Evolutionary conservation across 139 green algal species (phyloP).

Genomic region (Micractinium conductrix): DNA sequence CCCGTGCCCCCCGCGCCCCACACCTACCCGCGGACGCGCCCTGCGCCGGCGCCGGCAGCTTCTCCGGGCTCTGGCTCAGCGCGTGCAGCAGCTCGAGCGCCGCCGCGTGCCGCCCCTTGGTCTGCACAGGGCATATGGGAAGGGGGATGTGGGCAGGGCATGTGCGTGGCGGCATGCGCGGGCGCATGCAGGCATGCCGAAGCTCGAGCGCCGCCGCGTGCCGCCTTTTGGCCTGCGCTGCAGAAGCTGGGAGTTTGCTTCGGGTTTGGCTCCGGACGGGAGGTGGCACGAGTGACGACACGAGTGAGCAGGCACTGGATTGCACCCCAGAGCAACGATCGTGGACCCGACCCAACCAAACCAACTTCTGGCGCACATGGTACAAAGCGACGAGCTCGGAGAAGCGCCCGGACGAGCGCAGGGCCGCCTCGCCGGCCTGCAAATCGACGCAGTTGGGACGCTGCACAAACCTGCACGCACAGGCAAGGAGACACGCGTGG

Average conservation of each 20-base stretch:
- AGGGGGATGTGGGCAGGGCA: background rate
- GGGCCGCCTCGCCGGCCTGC: constrained; percentile 56
- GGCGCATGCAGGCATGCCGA: background rate
- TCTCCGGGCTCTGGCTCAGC: constrained; percentile 60
- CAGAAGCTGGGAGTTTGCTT: too few relatives aligned
- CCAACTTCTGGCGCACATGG: too few relatives aligned
- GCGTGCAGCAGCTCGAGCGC: constrained; percentile 76
- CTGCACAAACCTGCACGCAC: constrained; percentile 63
- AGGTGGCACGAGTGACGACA: too few relatives aligned
- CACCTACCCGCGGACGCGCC: constrained; percentile 47
- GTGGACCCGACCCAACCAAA: too few relatives aligned
- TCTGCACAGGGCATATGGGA: background rate
- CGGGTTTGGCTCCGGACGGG: too few relatives aligned
- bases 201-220: constrained; percentile 73
- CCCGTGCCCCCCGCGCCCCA: too few relatives aligned
- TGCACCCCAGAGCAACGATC: too few relatives aligned
- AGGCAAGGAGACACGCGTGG: too few relatives aligned
- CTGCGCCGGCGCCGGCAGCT: constrained; percentile 37
- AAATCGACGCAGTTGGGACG: constrained; percentile 72
- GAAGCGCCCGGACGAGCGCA: constrained; percentile 66
- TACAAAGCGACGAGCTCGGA: constrained; percentile 89
- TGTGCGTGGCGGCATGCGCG: background rate
- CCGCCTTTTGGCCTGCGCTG: constrained; percentile 38
- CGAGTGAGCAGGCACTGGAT: too few relatives aligned
- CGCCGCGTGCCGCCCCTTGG: constrained; percentile 46